Evolutionary conservation across 805 yeast genomes (phyloP), one percentile per base, ranked within the genome.

Genomic region (Kluyveromyces starmeri): DNA sequence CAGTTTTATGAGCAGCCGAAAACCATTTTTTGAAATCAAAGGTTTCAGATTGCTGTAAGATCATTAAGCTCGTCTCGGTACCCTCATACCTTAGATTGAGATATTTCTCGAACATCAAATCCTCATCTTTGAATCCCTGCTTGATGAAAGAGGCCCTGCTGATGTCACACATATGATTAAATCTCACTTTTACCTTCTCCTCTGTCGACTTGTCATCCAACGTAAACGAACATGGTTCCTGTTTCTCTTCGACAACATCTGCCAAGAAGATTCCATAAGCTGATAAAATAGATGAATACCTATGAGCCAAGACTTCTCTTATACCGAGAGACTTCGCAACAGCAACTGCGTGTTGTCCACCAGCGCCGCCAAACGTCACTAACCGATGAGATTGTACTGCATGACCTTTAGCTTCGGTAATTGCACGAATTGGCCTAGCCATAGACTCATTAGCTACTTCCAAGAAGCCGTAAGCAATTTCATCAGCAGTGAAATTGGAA

Each of bases 351-450:
- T 83, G 88, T 58, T 85, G 95, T 7, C 95, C 95, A 35, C 95
- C 95, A 17, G 94, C 94, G 32, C 95, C 95, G 30, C 95, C 95
- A 59, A 85, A 85, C 2, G 89, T 71, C 1, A 86, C 94, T 39
- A 85, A 59, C 38, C 79, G 62, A 53, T 85, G 95, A 8, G 70
- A 62, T 7, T 80, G 53, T 1, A 76, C 68, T 27, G 72, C 67
- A 49, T 76, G 75, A 4, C 95, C 95, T 50, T 77, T 83, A 2
- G 89, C 83, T 52, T 84, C 95, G 0, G 95, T 84, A 34, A 85
- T 61, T 27, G 81, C 77, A 39, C 95, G 68, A 35, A 85, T 82
- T 2, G 95, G 95, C 41, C 94, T 70, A n/a, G 92, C 82, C 95
- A 85, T 85, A 1, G 86, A 65, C 47, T 83, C 94, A 48, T 82